Percentiles rank a stretch among this genome's conserved stretches.
phyloP scores from a whole-genome alignment of 176 grass and related monocot species.

The Rhynchospora tenuis region DNA sequence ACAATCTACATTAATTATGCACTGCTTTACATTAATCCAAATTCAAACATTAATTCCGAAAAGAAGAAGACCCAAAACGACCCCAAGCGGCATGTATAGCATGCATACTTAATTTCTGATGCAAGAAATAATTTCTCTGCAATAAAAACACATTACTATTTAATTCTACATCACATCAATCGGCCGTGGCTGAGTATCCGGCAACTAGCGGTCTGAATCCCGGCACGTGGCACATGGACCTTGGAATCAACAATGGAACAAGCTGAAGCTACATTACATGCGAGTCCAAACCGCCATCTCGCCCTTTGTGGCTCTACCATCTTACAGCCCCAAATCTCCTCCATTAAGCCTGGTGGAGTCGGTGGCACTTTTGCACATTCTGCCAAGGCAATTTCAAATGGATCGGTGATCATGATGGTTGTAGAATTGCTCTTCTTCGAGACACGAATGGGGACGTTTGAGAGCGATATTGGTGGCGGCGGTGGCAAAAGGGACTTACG shows the following conservation, averaged over 20 bases:
- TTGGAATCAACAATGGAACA: constrained; percentile 12
- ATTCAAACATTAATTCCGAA: neutral
- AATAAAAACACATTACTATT: neutral
- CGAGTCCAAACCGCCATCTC: neutral
- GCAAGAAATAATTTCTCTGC: constrained; percentile 19
- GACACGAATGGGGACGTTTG: neutral
- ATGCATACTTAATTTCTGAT: constrained; percentile 15
- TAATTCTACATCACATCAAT: neutral
- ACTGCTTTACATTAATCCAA: neutral
- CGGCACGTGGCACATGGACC: neutral
- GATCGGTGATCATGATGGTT: neutral
- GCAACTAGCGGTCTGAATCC: neutral
- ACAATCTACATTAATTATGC: neutral
- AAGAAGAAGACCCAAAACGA: neutral
- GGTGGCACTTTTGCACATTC: constrained; percentile 21
- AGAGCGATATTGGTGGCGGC: constrained; percentile 8
- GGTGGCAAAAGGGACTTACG: neutral
- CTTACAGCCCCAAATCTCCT: constrained; percentile 27
- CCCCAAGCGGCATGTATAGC: neutral
- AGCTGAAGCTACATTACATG: constrained; percentile 9
- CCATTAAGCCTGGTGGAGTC: constrained; percentile 4
- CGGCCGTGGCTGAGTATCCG: neutral
- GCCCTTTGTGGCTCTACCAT: neutral
- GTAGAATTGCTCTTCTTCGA: neutral
- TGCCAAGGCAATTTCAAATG: constrained; percentile 17